Evolutionary conservation across 108 stramenopile genomes (phyloP).

Genomic region (Cyclotella sp.): DNA sequence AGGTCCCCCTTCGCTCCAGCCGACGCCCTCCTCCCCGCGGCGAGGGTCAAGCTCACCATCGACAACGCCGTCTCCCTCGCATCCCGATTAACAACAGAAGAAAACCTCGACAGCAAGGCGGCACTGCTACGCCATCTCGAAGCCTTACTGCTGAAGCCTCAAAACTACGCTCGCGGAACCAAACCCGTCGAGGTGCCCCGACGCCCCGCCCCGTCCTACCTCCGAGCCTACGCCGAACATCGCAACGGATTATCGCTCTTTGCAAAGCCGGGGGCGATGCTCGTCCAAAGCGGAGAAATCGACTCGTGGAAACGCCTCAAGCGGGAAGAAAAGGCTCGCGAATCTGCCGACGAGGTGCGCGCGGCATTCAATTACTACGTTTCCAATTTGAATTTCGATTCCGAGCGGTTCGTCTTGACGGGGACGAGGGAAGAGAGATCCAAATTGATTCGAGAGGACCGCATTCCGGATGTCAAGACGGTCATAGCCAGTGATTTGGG

Average conservation of each 20-base stretch:
- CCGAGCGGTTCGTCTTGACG: slow-evolving; percentile 54
- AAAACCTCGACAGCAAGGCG: neutral
- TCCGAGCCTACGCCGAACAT: slow-evolving; percentile 50
- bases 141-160: slow-evolving; percentile 48
- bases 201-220: slow-evolving; percentile 52
- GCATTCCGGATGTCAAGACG: slow-evolving; percentile 15
- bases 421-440: slow-evolving; percentile 33
- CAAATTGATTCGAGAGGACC: slow-evolving; percentile 41
- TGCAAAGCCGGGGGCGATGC: slow-evolving; percentile 54
- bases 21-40: slow-evolving; percentile 56
- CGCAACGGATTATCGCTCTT: slow-evolving; percentile 44
- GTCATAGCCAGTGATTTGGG: slow-evolving; percentile 55
- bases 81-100: slow-evolving; percentile 6
- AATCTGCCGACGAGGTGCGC: slow-evolving; percentile 24
- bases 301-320: slow-evolving; percentile 66
- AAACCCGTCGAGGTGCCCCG: slow-evolving; percentile 28
- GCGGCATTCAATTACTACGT: slow-evolving; percentile 48
- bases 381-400: slow-evolving; percentile 53
- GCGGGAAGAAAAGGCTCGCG: slow-evolving; percentile 28
- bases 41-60: slow-evolving; percentile 50
- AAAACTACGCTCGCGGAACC: slow-evolving; percentile 40
- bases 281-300: slow-evolving; percentile 65
- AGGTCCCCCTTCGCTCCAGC: slow-evolving; percentile 58
- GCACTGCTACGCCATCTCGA: slow-evolving; percentile 38
- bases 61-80: slow-evolving; percentile 47